Evolutionary conservation across 257 asterid species (phyloP).

Genomic region (Plectranthus barbatus): DNA sequence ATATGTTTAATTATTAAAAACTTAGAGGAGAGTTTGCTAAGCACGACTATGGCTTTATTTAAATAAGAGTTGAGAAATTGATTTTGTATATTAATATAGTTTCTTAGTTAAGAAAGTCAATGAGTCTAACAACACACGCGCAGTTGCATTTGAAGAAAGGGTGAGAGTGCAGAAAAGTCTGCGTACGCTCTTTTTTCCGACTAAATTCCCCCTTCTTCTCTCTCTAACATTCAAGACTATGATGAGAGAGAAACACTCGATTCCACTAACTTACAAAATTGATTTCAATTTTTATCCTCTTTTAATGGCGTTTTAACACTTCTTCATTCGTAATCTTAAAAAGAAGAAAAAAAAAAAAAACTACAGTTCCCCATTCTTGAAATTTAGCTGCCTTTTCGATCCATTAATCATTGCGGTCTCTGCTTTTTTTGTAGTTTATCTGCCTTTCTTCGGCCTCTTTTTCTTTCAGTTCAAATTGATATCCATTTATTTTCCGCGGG

Average conservation of each 20-base stretch:
- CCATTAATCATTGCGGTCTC: constrained; percentile 6
- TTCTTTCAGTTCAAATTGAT: constrained; percentile 12
- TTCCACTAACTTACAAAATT: not conserved
- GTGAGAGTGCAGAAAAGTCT: constrained; percentile 14
- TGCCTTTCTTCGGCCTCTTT: constrained; percentile 5
- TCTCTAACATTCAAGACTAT: not conserved
- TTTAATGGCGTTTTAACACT: constrained; percentile 14
- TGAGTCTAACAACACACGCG: constrained; percentile 28
- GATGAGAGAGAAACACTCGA: constrained; percentile 9
- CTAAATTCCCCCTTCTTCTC: constrained; percentile 8
- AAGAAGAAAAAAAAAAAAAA: no score
- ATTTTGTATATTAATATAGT: not conserved
- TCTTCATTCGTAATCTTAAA: no score
- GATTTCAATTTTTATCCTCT: not conserved
- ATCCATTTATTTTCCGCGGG: constrained; percentile 1
- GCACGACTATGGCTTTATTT: not conserved
- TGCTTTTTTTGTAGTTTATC: constrained; percentile 2
- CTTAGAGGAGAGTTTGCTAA: not conserved
- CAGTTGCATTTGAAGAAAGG: constrained; percentile 15
- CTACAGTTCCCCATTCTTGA: not conserved
- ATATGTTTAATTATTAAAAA: not conserved
- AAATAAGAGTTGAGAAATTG: not conserved
- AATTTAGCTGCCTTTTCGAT: constrained; percentile 9
- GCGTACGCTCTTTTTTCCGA: constrained; percentile 7
- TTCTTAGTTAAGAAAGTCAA: constrained; percentile 19